phyloP scores from a whole-genome alignment of 2,329 filamentous ascomycete genomes.

The Fusarium papillatum region DNA sequence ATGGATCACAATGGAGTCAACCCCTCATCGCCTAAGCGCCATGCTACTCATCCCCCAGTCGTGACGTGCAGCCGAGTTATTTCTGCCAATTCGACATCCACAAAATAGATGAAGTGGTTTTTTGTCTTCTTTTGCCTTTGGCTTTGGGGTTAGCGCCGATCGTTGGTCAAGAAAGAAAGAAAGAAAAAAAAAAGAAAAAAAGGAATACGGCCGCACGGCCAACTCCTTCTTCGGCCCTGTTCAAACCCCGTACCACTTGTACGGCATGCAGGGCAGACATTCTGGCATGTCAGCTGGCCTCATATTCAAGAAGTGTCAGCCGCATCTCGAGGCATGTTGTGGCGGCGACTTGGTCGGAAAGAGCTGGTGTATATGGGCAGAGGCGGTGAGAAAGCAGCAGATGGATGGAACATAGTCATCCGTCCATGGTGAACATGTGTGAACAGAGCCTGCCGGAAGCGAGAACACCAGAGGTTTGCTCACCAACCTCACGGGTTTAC shows the following conservation, averaged over 20 bases:
- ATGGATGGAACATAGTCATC: conserved; percentile 7
- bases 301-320: conserved; percentile 8
- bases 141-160: conserved; percentile 8
- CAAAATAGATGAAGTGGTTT: not conserved
- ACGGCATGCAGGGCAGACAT: conserved; percentile 10
- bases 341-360: not conserved
- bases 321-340: conserved; percentile 22
- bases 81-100: conserved; percentile 4
- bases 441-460: not conserved
- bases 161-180: not conserved
- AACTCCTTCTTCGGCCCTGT: not conserved
- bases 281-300: conserved; percentile 24
- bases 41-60: conserved; percentile 20
- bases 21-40: conserved; percentile 21
- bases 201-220: not conserved
- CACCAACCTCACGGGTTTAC: not conserved
- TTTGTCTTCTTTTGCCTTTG: conserved; percentile 14
- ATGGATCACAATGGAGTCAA: conserved; percentile 20
- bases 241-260: not conserved
- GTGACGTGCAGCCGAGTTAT: conserved; percentile 31
- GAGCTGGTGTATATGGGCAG: not conserved
- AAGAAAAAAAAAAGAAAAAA: not conserved
- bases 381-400: conserved; percentile 24
- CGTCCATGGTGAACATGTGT: not conserved
- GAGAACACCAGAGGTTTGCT: not conserved